phyloP scores from a whole-genome alignment of 208 protist species.

The Lotmaria passim region DNA sequence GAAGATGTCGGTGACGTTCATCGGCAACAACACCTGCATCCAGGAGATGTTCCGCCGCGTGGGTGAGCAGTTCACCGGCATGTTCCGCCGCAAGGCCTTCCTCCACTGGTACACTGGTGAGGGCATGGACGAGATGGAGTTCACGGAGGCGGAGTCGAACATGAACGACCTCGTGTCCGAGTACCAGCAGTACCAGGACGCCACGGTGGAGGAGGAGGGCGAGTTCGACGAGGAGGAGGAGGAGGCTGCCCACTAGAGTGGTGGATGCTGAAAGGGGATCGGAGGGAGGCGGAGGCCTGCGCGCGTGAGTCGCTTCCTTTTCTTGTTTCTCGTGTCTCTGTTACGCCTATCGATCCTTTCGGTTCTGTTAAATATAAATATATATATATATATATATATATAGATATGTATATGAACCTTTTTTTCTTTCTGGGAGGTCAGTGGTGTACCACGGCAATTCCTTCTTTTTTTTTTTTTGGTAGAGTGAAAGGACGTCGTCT shows the following conservation, averaged over 20 bases:
- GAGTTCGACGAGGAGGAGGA: slow-evolving; percentile 67
- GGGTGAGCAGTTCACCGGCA: slow-evolving; percentile 96
- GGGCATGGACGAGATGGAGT: slow-evolving; percentile 91
- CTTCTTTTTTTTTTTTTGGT: too few relatives aligned
- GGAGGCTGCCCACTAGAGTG: slow-evolving; percentile 53
- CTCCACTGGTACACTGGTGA: slow-evolving; percentile 99
- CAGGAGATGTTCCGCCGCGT: slow-evolving; percentile 95
- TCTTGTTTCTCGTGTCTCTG: too few relatives aligned
- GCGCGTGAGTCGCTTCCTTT: neutral
- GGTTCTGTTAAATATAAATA: neutral
- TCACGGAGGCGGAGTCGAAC: slow-evolving; percentile 93
- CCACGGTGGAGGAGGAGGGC: slow-evolving; percentile 87
- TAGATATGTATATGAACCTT: too few relatives aligned
- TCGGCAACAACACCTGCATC: slow-evolving; percentile 95
- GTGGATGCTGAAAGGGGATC: neutral
- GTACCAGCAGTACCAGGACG: slow-evolving; percentile 95
- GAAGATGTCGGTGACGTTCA: slow-evolving; percentile 94
- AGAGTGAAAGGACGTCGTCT: too few relatives aligned
- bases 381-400: too few relatives aligned
- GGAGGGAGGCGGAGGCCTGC: neutral
- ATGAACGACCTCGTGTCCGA: slow-evolving; percentile 94
- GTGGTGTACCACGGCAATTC: too few relatives aligned
- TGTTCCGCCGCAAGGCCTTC: slow-evolving; percentile 99
- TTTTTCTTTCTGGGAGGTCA: too few relatives aligned
- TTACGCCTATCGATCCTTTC: too few relatives aligned